Base-by-base conservation (phyloP, 352 stramenopile genomes). In the Elongisporangium prolatum region DNA sequence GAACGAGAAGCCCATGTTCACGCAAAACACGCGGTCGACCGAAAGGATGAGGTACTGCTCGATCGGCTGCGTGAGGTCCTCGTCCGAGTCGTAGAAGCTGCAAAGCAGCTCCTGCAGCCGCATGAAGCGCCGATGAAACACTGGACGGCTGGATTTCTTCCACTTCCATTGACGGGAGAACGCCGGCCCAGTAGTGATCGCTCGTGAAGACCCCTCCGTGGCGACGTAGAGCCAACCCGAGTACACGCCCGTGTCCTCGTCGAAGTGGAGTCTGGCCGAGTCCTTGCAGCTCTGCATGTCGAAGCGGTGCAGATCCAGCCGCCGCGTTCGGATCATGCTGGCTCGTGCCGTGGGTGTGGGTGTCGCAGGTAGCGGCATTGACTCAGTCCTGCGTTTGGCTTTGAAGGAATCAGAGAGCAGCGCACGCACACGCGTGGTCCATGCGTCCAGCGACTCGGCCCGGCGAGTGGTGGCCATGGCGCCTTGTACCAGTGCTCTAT, bases 1-100 rank as follows among this genome's bases (percentile, higher is more conserved):
- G 17, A 85, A 61, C 8, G 57, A 48, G 49, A 85, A 77, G 40
- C 65, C 65, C 50, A 83, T 80, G 71, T 85, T 85, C 38, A 68
- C 63, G 20, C 71, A 57, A 16, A 74, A 68, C 20, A 74, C 60
- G n/a, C 70, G 66, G 25, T 54, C 22, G 0, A 81, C 63, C 0
- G 65, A 65, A 28, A 83, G 76, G 44, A 85, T 65, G 17, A 85
- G 63, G 57, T 81, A 73, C 5, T 62, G 58, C 6, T 52, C 54
- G 11, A 78, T 52, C 5, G 68, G 55, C 20, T 59, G 21, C 20
- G 50, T 25, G 1, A 47, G 48, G 21, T 56, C 54, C 20, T 60
- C 58, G 16, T 75, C 68, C 0, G 61, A 59, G 16, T 52, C 52
- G 66, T 79, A 83, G 22, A 83, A 69, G 40, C 64, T 64, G 50